phyloP scores from a whole-genome alignment of 2,329 filamentous ascomycete species.

The Cadophora sp. region DNA sequence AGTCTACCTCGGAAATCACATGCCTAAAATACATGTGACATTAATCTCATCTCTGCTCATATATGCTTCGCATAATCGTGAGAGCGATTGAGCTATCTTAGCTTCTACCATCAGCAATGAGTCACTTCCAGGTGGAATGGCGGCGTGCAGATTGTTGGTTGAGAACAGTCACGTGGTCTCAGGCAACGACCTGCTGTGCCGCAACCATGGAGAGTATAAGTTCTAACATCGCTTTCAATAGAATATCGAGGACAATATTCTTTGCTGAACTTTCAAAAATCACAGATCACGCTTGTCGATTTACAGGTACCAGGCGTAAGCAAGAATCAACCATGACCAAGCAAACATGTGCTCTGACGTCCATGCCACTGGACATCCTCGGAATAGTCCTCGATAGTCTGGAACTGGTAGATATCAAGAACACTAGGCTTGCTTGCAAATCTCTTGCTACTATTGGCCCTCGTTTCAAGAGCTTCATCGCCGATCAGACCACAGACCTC shows the following conservation, averaged over 20 bases:
- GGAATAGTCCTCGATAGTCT: neutral
- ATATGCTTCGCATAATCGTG: no score
- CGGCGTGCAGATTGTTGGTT: neutral
- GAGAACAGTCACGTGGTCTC: neutral
- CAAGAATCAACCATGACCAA: neutral
- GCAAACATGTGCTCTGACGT: neutral
- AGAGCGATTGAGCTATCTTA: no score
- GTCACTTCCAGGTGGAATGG: neutral
- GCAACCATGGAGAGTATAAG: neutral
- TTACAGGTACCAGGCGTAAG: neutral
- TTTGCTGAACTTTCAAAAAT: neutral
- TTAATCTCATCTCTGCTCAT: no score
- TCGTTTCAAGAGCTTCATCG: neutral
- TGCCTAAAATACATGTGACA: no score
- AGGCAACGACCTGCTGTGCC: neutral
- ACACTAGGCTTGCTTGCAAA: neutral
- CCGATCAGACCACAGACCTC: conserved; percentile 9
- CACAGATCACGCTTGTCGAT: neutral
- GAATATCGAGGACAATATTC: neutral
- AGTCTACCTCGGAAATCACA: no score
- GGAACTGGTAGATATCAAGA: conserved; percentile 1
- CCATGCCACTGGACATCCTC: neutral
- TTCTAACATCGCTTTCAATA: no score
- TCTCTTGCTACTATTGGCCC: neutral
- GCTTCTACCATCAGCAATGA: neutral